These are phyloP conservation scores for Coemansia aciculifera DNA, from an alignment of 192 early-diverging fungal genomes.

Conservation along the genomic window DNA sequence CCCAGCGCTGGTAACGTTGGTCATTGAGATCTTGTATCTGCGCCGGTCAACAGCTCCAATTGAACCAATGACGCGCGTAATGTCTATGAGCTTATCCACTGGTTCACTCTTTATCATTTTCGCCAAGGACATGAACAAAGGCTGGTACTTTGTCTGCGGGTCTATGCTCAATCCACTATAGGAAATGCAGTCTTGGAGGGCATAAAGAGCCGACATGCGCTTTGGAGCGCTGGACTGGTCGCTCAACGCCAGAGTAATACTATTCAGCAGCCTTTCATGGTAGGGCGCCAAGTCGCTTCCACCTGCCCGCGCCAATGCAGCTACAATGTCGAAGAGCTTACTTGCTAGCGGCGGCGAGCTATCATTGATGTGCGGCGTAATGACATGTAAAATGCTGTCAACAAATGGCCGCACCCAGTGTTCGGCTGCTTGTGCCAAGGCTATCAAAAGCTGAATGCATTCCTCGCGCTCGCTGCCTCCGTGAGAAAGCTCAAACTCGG, in stretches of 20 bases:
- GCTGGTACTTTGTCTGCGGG: conserved; percentile 87
- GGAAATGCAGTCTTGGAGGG: conserved; percentile 81
- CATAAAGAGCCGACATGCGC: conserved; percentile 83
- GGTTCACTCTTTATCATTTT: conserved; percentile 83
- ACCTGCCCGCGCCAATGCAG: conserved; percentile 78
- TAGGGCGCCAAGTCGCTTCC: conserved; percentile 83
- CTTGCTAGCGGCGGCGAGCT: conserved; percentile 66
- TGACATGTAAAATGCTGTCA: conserved; percentile 79
- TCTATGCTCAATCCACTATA: conserved; percentile 91
- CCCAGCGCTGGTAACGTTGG: neutral
- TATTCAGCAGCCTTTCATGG: conserved; percentile 75
- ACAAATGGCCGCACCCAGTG: conserved; percentile 92
- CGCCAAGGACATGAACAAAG: conserved; percentile 74
- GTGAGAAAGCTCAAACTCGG: conserved; percentile 87
- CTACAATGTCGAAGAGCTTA: conserved; percentile 60
- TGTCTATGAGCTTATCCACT: conserved; percentile 75
- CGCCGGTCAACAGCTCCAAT: conserved; percentile 95
- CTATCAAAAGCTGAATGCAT: conserved; percentile 65
- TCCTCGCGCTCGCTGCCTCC: conserved; percentile 54
- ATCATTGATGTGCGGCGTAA: conserved; percentile 83
- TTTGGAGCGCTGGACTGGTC: conserved; percentile 84
- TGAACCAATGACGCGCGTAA: conserved; percentile 89
- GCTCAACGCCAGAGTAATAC: conserved; percentile 87
- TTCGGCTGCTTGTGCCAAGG: conserved; percentile 78
- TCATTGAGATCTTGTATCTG: conserved; percentile 16